Evolutionary conservation across 1,284 basidiomycete genomes (phyloP).

Genomic region (Ustilago loliicola): DNA sequence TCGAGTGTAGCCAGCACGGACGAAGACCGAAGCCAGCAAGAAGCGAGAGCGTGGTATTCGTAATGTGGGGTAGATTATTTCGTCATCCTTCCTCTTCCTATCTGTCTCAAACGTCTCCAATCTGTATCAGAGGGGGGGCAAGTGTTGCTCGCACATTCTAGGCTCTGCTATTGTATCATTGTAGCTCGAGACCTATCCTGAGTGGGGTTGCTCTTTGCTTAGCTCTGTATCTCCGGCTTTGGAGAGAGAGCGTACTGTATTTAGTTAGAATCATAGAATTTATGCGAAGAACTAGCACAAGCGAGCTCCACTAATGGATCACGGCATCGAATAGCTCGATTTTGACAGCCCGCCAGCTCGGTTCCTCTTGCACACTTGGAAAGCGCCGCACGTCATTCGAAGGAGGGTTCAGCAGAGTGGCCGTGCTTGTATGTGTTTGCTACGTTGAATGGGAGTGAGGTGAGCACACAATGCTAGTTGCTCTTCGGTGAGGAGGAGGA

Average conservation of each 20-base stretch:
- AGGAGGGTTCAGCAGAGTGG: neutral
- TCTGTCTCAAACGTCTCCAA: too few species aligned
- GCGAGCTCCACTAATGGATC: conserved; percentile 7
- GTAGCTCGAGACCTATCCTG: too few species aligned
- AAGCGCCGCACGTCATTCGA: neutral
- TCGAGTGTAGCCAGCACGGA: too few species aligned
- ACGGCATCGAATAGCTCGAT: conserved; percentile 13
- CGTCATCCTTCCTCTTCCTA: too few species aligned
- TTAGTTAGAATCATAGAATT: too few species aligned
- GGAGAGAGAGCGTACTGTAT: neutral
- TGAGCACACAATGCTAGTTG: conserved; percentile 1
- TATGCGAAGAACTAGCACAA: neutral
- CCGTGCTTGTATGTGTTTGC: neutral
- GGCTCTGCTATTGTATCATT: too few species aligned
- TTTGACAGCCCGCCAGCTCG: conserved; percentile 12
- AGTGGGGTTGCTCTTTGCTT: conserved; percentile 8
- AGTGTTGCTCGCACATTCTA: too few species aligned
- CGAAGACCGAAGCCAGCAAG: too few species aligned
- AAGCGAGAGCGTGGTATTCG: too few species aligned
- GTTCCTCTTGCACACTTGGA: neutral
- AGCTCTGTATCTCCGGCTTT: conserved; percentile 28
- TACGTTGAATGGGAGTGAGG: neutral
- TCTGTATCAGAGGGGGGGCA: too few species aligned
- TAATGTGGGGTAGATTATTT: too few species aligned
- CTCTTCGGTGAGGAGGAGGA: neutral